These are phyloP conservation scores for Pisolithus albus DNA, from an alignment of 768 basidiomycete species.

Conservation along the genomic window DNA sequence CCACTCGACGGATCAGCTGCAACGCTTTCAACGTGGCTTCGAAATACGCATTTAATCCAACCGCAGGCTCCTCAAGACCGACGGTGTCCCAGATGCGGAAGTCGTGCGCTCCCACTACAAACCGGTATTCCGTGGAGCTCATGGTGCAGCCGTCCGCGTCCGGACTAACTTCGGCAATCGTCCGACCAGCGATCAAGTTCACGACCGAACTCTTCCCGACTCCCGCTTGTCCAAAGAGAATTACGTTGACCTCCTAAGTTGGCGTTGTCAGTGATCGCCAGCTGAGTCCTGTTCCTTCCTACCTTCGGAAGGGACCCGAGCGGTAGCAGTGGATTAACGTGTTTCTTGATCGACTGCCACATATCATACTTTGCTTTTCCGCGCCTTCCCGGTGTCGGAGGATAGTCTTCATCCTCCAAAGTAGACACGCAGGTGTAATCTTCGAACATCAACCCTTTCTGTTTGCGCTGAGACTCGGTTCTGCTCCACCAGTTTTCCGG, in stretches of 20 bases:
- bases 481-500: background rate
- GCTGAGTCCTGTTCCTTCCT: background rate
- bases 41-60: background rate
- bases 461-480: background rate
- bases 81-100: constrained; percentile 17
- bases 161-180: constrained; percentile 17
- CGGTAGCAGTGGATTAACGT: background rate
- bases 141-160: constrained; percentile 25
- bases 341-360: background rate
- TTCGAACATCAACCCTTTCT: background rate
- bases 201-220: constrained; percentile 9
- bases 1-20: background rate
- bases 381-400: background rate
- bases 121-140: constrained; percentile 2
- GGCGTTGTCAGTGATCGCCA: background rate
- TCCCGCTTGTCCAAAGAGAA: constrained; percentile 7
- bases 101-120: background rate
- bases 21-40: background rate
- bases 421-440: background rate
- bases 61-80: constrained; percentile 9
- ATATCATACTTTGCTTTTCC: background rate
- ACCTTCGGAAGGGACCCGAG: background rate
- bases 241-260: background rate
- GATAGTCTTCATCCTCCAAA: background rate
- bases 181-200: constrained; percentile 8